Base-by-base conservation (phyloP, 805 yeast species). In the Nakazawaea pomicola region DNA sequence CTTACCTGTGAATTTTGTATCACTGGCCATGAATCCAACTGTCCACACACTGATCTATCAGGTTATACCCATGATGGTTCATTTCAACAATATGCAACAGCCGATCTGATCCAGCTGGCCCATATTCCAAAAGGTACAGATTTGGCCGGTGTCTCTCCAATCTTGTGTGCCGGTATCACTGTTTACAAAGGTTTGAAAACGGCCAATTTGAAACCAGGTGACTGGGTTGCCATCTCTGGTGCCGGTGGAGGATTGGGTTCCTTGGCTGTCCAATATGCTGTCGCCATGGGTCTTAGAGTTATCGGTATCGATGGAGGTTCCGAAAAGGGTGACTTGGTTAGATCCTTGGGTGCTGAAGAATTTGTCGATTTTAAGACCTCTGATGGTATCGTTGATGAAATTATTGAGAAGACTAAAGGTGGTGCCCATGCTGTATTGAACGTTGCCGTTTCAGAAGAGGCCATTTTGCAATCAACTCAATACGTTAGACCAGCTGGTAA, bases 1-100 rank as follows among this genome's bases (percentile, higher is more conserved):
- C 62, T 78, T 62, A 63, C 75, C 43, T 85, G 95, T 66, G 93
- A 86, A 65, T 75, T 64, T 72, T 85, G 95, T 68, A 71, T 71
- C 54, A 67, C 62, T 53, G 72, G 78, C 56, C 68, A 67, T 54
- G 95, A 85, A 64, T 73, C 91, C 49, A 77, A 78, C 62, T 85
- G 95, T 68, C 65, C 78, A 19, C 55, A 67, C 11, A 88, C 87
- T 38, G 82, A 74, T 52, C 74, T 85, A 57, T 81, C 91, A 17
- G 95, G 95, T 55, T 87, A 83, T 78, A 82, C 90, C 33, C 89
- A 81, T 57, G 91, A 88, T 62, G 95, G 95, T 52, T 79, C 95
- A 27, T 85, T 87, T 81, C 95, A 87, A 66, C 87, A 87, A 67
- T 87, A 85, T 62, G 89, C 89, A 40, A 79, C 91, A 33, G 95